phyloP scores from a whole-genome alignment of 2,329 filamentous ascomycete species.

The Paracoccidioides lutzii region DNA sequence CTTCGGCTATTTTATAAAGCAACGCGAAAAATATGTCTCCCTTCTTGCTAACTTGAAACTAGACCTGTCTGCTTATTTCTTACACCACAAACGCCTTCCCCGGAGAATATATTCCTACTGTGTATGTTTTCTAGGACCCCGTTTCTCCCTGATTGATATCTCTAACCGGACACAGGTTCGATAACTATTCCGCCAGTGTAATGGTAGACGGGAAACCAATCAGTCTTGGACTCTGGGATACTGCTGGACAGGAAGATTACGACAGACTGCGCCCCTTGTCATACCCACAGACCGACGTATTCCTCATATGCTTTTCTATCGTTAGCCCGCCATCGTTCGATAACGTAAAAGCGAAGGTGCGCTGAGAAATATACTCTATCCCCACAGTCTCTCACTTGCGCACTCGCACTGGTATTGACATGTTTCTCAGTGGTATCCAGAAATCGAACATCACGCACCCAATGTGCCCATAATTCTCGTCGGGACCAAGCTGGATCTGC shows the following conservation, averaged over 20 bases:
- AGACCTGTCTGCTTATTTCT: conserved; percentile 98
- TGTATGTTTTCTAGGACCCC: conserved; percentile 33
- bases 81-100: conserved; percentile 99
- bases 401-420: neutral
- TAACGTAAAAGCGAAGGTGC: conserved; percentile 96
- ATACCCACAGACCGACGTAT: conserved; percentile 96
- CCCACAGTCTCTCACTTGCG: neutral
- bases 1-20: neutral
- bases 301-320: conserved; percentile 96
- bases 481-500: conserved; percentile 89
- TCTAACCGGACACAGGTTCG: conserved; percentile 51
- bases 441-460: conserved; percentile 93
- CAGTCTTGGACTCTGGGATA: conserved; percentile 95
- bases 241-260: conserved; percentile 96
- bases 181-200: conserved; percentile 97
- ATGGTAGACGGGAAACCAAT: conserved; percentile 99
- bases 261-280: conserved; percentile 87
- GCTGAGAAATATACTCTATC: conserved; percentile 14
- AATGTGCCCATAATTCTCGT: conserved; percentile 94
- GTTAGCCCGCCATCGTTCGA: conserved; percentile 96
- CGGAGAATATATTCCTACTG: conserved; percentile 98
- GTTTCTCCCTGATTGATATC: conserved; percentile 3
- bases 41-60: conserved; percentile 11
- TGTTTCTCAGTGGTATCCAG: conserved; percentile 72
- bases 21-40: neutral